Conservation (phyloP, 2,329 filamentous ascomycete genomes). For the Escovopsis sp. region DNA sequence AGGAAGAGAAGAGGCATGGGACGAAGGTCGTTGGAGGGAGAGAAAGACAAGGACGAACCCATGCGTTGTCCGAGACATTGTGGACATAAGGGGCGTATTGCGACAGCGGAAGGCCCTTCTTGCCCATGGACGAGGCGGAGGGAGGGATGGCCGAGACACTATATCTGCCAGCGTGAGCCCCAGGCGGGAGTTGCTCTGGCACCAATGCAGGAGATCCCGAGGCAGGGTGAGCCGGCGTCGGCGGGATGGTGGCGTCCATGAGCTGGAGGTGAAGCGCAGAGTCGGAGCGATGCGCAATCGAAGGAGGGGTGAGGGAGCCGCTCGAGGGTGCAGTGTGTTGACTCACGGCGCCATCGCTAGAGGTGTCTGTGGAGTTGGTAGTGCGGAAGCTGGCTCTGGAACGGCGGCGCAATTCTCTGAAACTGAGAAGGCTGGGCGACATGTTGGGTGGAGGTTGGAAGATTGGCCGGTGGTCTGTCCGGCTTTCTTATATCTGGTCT, state of each 20-base stretch:
- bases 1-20: too few species aligned
- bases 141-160: constrained; percentile 49
- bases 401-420: constrained; percentile 59
- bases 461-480: background rate
- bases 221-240: constrained; percentile 2
- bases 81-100: constrained; percentile 66
- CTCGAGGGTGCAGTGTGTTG: constrained; percentile 47
- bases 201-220: too few species aligned
- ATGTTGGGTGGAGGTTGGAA: constrained; percentile 19
- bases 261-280: constrained; percentile 47
- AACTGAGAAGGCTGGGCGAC: constrained; percentile 49
- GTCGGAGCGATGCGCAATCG: constrained; percentile 50
- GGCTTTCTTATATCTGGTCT: too few species aligned
- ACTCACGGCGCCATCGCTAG: constrained; percentile 41
- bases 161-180: constrained; percentile 24
- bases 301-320: constrained; percentile 61
- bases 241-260: constrained; percentile 24
- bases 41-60: constrained; percentile 38
- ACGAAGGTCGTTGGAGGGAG: too few species aligned
- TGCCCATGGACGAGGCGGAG: constrained; percentile 40
- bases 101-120: constrained; percentile 48
- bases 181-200: constrained; percentile 7
- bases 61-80: constrained; percentile 68
- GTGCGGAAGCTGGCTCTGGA: constrained; percentile 61
- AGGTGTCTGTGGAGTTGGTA: constrained; percentile 44